Base-by-base conservation (phyloP, 805 yeast genomes). In the Blastobotrys robertii region DNA sequence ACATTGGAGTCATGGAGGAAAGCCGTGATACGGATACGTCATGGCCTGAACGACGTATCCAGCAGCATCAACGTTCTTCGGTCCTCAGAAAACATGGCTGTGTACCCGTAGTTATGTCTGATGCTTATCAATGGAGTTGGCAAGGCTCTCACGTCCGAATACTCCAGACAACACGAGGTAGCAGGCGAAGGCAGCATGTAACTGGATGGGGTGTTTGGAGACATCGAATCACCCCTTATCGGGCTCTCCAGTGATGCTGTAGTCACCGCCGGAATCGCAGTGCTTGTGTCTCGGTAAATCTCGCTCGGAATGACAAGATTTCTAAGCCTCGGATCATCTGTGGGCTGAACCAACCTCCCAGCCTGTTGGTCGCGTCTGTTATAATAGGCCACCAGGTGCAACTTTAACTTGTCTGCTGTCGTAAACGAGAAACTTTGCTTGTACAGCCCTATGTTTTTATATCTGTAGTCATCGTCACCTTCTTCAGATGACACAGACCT, bases 351-450 rank as follows among this genome's bases (percentile, higher is more conserved):
- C 30, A 72, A 56, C 8, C 45, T 51, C 8, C 55, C 50, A 8
- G 39, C 22, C 9, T 35, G 40, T 15, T 41, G 38, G 28, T 60
- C 63, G 34, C 56, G 56, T 25, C 59, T 53, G 28, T 56, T 60
- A 48, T 55, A 63, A 56, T 81, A 81, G 29, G 80, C 68, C 30
- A 82, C 78, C 43, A 81, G 58, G 50, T 82, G 87, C 14, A 76
- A 57, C 47, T 74, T 77, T 38, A 70, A 71, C 32, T 71, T 71
- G 28, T 68, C 70, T 22, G 67, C 63, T 3, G 80, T 71, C 5
- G 74, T 68, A 25, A 78, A 60, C 3, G 81, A 71, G 52, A 80
- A 77, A 34, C 79, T 72, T 56, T 79, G 84, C 57, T 81, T 81
- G 48, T 75, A 63, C 7, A 81, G 60, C 0, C 87, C 85, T 48